Evolutionary conservation across 257 asterid species (phyloP), one percentile per base, ranked within the genome.

Genomic region (Solanum pinnatisectum): DNA sequence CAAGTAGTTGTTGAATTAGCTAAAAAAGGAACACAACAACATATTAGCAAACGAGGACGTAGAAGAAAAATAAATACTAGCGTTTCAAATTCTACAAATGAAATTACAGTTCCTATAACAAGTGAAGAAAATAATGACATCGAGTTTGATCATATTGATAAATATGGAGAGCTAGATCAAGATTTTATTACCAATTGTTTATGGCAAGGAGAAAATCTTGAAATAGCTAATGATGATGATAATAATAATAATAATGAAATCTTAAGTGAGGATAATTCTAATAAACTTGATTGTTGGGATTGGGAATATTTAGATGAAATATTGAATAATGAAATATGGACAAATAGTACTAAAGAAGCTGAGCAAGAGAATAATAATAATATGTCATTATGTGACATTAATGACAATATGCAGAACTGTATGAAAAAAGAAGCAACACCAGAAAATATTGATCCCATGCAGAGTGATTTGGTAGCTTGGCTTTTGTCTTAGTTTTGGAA

Each of bases 381-480:
- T 73, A 44, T 44, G 56, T 79, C 84, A 77, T 87, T 90, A 15
- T 90, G 92, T 93, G 92, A 90, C 25, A 32, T 37, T 23, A 70
- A 39, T 71, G 46, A 81, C 68, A 52, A 71, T 71, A 3, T 79
- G 83, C 35, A 77, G 0, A 23, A 39, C 35, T 13, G 23, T 33
- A 77, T 4, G 14, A 44, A 49, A 5, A 12, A 89, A 33, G 16
- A 86, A 35, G 22, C 30, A 16, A n/a, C 37, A 6, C 39, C n/a
- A 39, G 92, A 85, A 39, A 74, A 74, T 74, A 77, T 84, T 83
- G 93, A 91, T 9, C 65, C 2, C 37, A 91, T 30, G 42, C 85
- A 81, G 42, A 16, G 20, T 46, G 95, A 91, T 8, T 87, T 94
- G 79, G 76, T 91, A 15, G 90, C 94, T 9, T 95, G 98, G 98